phyloP scores from a whole-genome alignment of 257 asterid genomes.

The Scutellaria galericulata region DNA sequence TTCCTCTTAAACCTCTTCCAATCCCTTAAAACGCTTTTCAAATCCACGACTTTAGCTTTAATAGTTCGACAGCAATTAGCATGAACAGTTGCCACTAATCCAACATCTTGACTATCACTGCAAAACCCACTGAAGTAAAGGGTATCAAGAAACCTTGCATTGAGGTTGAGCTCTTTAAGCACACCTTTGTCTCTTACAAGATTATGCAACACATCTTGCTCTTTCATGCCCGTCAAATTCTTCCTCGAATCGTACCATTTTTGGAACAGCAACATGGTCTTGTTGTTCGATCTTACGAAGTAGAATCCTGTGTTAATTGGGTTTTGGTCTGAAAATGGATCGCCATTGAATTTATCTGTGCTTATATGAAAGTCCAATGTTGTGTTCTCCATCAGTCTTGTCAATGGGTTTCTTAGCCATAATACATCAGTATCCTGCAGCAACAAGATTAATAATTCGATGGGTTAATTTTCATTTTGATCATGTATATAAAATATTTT shows the following conservation, averaged over 20 bases:
- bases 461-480: no score
- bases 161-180: constrained; percentile 33
- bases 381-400: constrained; percentile 38
- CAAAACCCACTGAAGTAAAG: constrained; percentile 69
- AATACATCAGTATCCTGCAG: constrained; percentile 63
- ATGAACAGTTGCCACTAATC: constrained; percentile 56
- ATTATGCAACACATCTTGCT: constrained; percentile 63
- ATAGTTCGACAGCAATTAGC: constrained; percentile 75
- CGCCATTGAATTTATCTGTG: constrained; percentile 52
- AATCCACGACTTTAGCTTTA: constrained; percentile 61
- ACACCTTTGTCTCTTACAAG: constrained; percentile 24
- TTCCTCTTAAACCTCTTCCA: constrained; percentile 55
- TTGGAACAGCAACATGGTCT: constrained; percentile 54
- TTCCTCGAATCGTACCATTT: constrained; percentile 55
- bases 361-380: constrained; percentile 63
- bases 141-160: constrained; percentile 48
- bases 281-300: constrained; percentile 51
- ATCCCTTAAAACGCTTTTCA: constrained; percentile 55
- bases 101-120: constrained; percentile 39
- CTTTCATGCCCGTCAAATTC: constrained; percentile 54
- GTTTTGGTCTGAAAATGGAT: constrained; percentile 42
- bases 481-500: no score
- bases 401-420: constrained; percentile 72
- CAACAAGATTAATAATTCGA: background rate
- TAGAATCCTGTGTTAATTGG: constrained; percentile 74